Evolutionary conservation across 768 basidiomycete species (phyloP).

Genomic region (Boletus barrowsii): DNA sequence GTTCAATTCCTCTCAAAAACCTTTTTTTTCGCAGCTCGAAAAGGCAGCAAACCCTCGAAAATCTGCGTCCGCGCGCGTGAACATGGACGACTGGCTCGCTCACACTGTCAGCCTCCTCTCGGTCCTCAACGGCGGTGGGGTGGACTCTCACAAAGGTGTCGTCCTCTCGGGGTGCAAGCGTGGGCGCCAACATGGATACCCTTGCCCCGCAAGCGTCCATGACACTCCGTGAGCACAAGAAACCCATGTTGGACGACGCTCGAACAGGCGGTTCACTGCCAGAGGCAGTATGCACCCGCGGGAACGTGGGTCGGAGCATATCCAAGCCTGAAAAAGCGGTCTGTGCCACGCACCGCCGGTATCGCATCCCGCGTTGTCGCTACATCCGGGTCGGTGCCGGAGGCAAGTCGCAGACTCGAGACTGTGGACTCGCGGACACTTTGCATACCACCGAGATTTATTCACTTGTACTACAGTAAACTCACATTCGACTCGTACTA

Average conservation of each 20-base stretch:
- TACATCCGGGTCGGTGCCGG: not conserved
- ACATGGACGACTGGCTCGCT: conserved; percentile 55
- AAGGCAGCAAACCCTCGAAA: conserved; percentile 60
- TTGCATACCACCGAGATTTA: too few species aligned
- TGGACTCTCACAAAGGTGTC: conserved; percentile 5
- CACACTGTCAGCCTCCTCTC: conserved; percentile 39
- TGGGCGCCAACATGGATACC: not conserved
- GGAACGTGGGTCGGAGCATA: not conserved
- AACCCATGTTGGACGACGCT: not conserved
- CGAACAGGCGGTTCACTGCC: not conserved
- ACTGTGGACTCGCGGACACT: too few species aligned
- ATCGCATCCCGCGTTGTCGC: not conserved
- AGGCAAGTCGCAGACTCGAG: too few species aligned
- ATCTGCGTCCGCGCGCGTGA: conserved; percentile 33
- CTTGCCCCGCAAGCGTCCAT: conserved; percentile 38
- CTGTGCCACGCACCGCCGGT: not conserved
- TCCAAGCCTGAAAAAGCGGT: conserved; percentile 1
- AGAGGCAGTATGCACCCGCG: not conserved
- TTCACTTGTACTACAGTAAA: too few species aligned
- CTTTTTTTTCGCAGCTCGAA: conserved; percentile 47
- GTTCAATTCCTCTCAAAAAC: too few species aligned
- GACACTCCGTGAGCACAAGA: conserved; percentile 51
- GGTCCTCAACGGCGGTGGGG: not conserved
- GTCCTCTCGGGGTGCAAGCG: not conserved
- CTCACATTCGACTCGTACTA: too few species aligned